Percentiles rank a stretch among this genome's conserved stretches.
Evolutionary conservation across 192 early-diverging fungal genomes (phyloP).

Genomic region (Geranomyces michiganensis): DNA sequence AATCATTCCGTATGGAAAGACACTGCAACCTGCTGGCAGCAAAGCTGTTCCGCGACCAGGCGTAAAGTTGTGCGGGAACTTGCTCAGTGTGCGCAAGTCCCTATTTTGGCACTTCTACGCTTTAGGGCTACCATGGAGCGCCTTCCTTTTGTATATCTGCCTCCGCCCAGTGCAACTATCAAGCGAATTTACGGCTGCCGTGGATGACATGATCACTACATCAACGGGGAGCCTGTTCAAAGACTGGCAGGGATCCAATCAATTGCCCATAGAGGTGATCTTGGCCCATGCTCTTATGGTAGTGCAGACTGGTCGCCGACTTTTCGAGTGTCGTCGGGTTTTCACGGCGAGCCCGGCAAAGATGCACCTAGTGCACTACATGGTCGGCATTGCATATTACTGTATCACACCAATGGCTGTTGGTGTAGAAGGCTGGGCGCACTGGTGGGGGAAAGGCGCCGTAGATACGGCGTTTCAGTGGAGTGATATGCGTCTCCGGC

Average conservation of each 20-base stretch:
- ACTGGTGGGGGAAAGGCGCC: background rate
- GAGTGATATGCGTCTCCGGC: background rate
- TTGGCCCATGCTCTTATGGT: constrained; percentile 25
- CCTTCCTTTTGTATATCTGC: background rate
- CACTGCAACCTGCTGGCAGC: background rate
- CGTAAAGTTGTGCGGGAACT: background rate
- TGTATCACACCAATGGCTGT: constrained; percentile 36
- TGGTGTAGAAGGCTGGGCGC: constrained; percentile 26
- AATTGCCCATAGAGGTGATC: constrained; percentile 16
- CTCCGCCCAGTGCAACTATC: background rate
- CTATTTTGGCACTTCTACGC: constrained; percentile 44
- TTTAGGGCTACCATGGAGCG: constrained; percentile 28
- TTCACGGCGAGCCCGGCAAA: constrained; percentile 9
- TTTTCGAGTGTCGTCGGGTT: constrained; percentile 28
- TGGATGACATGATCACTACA: no score
- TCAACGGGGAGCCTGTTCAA: background rate
- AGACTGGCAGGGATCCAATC: background rate
- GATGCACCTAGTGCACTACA: constrained; percentile 41
- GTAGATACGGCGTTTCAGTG: background rate
- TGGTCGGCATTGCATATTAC: constrained; percentile 40
- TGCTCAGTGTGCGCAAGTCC: constrained; percentile 33
- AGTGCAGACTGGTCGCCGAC: constrained; percentile 17
- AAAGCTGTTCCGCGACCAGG: background rate
- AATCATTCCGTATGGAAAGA: background rate
- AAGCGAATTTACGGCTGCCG: background rate